A percentile compares a stretch with the other conserved stretches of the same genome.
Conservation (phyloP, 768 basidiomycete species). For the Lactarius indigo region DNA sequence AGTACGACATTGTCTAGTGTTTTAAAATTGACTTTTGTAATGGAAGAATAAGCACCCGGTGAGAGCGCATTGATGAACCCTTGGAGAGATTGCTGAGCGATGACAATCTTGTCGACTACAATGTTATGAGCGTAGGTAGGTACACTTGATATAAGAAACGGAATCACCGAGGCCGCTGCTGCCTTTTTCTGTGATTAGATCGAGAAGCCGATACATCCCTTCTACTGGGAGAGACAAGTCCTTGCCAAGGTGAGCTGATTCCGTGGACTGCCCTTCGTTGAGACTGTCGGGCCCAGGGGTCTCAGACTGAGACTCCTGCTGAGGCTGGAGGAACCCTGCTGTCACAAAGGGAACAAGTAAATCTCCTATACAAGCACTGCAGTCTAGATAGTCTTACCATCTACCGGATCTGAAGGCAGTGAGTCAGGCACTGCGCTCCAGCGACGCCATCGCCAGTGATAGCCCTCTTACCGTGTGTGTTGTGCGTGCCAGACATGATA, state of each 20-base stretch:
- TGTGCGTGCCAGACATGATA: background rate
- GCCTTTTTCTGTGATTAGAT: conserved; percentile 49
- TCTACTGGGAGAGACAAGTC: conserved; percentile 31
- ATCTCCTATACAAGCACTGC: background rate
- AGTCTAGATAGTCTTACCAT: background rate
- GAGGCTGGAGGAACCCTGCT: background rate
- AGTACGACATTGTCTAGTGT: conserved; percentile 44
- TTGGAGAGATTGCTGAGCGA: conserved; percentile 47
- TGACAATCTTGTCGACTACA: conserved; percentile 61
- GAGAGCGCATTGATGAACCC: conserved; percentile 46
- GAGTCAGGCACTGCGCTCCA: background rate
- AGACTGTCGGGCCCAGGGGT: background rate
- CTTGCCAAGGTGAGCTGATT: background rate
- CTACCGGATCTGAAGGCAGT: background rate
- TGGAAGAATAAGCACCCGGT: conserved; percentile 49
- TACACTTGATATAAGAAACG: background rate
- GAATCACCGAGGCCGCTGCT: conserved; percentile 49
- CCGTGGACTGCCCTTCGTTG: background rate
- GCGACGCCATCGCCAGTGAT: too few relatives aligned
- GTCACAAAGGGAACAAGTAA: background rate
- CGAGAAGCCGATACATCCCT: conserved; percentile 50
- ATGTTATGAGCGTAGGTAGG: background rate
- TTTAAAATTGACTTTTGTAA: conserved; percentile 56
- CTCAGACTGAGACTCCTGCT: background rate
- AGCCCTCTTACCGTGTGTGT: too few relatives aligned